Evolutionary conservation across 306 rosid species (phyloP), one percentile per base, ranked within the genome.

Genomic region (Vicia faba): DNA sequence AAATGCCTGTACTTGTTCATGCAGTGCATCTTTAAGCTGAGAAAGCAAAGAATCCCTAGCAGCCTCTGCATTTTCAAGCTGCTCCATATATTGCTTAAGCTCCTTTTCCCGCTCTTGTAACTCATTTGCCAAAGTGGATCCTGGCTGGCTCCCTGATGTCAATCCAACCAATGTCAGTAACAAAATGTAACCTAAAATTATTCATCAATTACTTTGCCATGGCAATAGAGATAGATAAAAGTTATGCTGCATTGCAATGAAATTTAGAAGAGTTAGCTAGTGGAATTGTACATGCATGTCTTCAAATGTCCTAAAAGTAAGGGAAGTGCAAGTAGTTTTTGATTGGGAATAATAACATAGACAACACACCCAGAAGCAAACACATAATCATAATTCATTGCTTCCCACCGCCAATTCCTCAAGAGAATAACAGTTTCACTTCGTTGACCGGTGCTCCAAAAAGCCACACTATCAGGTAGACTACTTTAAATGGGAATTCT

Each of bases 11-110:
- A 91, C 97, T 48, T 91, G 96, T 58, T 88, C 97, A 63, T 79
- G 93, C 78, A 91, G 89, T 36, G 96, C 97, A 72, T 83, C 93
- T 78, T 80, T 82, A 49, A 91, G 93, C 71, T 78, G 81, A 35
- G 73, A 86, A 81, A 85, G 81, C 85, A 91, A 79, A 39, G 89
- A 72, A 78, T 70, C 74, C 78, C 97, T 84, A 35, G 84, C 79
- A 81, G 88, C 83, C 77, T 82, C 87, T 0, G 68, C 78, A 36
- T 76, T 80, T 77, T 84, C 93, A 54, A 91, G 92, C 43, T 83
- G 81, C 58, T 69, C 85, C 70, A 91, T 76, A 70, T 82, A 88
- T 60, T 78, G 79, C 25, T 71, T 77, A 73, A 91, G 84, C 61
- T 75, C 60, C 55, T 76, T 81, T 80, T 88, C 96, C 83, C 80